Conservation (phyloP, 176 grass and related monocot genomes). For the Puccinellia tenuiflora region DNA sequence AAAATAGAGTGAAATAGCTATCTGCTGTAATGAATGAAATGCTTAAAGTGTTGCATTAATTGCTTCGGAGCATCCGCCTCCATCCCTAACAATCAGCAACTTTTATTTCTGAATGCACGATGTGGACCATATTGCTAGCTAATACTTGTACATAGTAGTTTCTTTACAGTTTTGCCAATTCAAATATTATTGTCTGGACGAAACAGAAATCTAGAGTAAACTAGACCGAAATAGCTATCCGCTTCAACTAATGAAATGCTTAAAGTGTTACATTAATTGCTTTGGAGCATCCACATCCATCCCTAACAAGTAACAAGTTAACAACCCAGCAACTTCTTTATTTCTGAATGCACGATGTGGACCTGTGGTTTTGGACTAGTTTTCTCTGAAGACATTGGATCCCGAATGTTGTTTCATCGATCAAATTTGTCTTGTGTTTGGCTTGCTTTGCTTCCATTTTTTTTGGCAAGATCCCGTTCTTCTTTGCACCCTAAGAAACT, state of each 20-base stretch:
- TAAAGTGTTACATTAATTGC: background rate
- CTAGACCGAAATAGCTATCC: background rate
- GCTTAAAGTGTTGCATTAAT: background rate
- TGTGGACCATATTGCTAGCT: background rate
- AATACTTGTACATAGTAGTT: background rate
- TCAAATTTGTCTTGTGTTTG: background rate
- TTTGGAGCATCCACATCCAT: background rate
- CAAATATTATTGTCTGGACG: background rate
- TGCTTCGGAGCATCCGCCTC: background rate
- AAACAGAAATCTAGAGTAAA: background rate
- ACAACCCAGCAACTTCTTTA: background rate
- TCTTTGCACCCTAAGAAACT: background rate
- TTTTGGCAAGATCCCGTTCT: background rate
- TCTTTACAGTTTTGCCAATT: background rate
- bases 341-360: background rate
- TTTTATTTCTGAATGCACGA: no score
- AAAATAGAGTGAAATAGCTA: background rate
- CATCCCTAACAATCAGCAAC: background rate
- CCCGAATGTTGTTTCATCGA: background rate
- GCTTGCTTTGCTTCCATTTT: background rate
- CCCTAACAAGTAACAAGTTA: no score
- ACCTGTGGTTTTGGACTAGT: background rate
- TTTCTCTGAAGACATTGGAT: background rate
- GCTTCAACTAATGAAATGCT: slow-evolving; percentile 5
- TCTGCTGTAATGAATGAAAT: slow-evolving; percentile 17